These are phyloP conservation scores for Vachellia collinsii DNA, from an alignment of 306 rosid species.

Conservation along the genomic window DNA sequence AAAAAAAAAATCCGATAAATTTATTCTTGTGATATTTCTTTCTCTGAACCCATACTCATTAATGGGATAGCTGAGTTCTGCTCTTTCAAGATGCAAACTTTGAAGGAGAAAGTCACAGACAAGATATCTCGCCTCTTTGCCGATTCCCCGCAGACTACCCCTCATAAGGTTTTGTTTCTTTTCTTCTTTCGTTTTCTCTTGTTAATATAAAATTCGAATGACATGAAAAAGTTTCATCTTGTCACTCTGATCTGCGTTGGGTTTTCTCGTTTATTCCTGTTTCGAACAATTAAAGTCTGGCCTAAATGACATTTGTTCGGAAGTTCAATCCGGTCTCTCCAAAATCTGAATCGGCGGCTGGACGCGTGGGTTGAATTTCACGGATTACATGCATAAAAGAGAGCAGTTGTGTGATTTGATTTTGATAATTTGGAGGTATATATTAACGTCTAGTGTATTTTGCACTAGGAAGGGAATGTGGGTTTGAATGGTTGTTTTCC, in stretches of 20 bases:
- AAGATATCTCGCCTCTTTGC: slow-evolving; percentile 67
- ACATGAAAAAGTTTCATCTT: background rate
- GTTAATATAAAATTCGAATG: background rate
- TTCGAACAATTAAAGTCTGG: slow-evolving; percentile 19
- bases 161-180: slow-evolving; percentile 47
- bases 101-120: slow-evolving; percentile 69
- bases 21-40: background rate
- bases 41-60: background rate
- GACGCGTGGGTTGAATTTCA: slow-evolving; percentile 7
- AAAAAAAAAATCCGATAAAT: background rate
- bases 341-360: slow-evolving; percentile 33
- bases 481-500: slow-evolving; percentile 19
- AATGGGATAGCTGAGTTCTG: slow-evolving; percentile 33
- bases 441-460: slow-evolving; percentile 5
- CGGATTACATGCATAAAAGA: slow-evolving; percentile 22
- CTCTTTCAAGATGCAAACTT: slow-evolving; percentile 51
- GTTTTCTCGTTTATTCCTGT: background rate
- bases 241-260: slow-evolving; percentile 14
- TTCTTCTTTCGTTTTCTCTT: background rate
- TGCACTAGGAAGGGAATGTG: slow-evolving; percentile 5
- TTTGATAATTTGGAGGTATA: background rate
- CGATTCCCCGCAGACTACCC: slow-evolving; percentile 48
- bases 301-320: slow-evolving; percentile 24
- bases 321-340: slow-evolving; percentile 55
- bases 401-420: slow-evolving; percentile 20